phyloP scores from a whole-genome alignment of 345 rosid species.

The Euphorbia pulcherrima region DNA sequence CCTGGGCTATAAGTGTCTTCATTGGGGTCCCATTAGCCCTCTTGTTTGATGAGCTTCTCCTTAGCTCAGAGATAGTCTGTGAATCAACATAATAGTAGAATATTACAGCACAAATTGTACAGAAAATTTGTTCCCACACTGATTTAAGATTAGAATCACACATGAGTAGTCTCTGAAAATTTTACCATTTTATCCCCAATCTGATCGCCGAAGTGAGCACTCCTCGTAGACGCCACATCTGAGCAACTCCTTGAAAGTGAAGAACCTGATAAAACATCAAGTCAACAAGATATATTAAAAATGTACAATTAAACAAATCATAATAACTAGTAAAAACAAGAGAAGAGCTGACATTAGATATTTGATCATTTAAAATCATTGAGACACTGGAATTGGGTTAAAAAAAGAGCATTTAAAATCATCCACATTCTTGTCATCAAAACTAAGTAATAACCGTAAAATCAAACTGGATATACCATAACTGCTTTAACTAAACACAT shows the following conservation, averaged over 20 bases:
- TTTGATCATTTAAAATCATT: conserved; percentile 4
- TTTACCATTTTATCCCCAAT: conserved; percentile 65
- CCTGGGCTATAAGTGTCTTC: conserved; percentile 78
- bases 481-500: neutral
- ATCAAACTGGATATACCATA: neutral
- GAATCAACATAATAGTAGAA: conserved; percentile 20
- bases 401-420: no score
- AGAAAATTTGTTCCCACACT: conserved; percentile 20
- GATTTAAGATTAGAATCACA: conserved; percentile 16
- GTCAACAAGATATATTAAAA: conserved; percentile 25
- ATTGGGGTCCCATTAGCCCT: conserved; percentile 63
- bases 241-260: conserved; percentile 68
- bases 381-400: no score
- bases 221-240: conserved; percentile 50
- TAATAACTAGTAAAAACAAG: neutral
- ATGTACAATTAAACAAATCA: conserved; percentile 3
- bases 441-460: neutral
- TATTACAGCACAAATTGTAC: conserved; percentile 23
- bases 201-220: conserved; percentile 40
- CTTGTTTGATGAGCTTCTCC: conserved; percentile 55
- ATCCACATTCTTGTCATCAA: neutral
- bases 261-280: conserved; percentile 31
- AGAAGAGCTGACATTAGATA: neutral
- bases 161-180: conserved; percentile 3
- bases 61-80: conserved; percentile 54